Percentiles rank a stretch among this genome's conserved stretches.
phyloP scores from a whole-genome alignment of 306 rosid genomes.

The Herpetospermum pedunculosum region DNA sequence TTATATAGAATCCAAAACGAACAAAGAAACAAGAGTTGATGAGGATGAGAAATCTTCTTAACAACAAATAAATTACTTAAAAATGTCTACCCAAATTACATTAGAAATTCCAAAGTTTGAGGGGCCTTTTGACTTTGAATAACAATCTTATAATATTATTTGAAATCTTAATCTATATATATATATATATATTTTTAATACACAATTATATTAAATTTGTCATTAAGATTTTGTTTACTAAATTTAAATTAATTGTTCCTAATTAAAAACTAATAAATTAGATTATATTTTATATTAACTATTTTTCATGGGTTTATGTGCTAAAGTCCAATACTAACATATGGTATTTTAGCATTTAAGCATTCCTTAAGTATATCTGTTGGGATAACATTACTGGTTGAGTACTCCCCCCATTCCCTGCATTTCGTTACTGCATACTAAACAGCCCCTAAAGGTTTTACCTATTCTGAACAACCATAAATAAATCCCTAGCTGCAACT shows the following conservation, averaged over 20 bases:
- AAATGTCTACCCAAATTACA: not conserved
- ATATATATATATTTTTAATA: not conserved
- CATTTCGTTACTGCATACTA: not conserved
- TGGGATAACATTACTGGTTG: too few relatives aligned
- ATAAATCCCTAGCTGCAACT: not conserved
- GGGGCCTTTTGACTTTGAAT: not conserved
- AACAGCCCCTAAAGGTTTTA: not conserved
- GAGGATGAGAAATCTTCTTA: not conserved
- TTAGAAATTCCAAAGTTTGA: not conserved
- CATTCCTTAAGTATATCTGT: too few relatives aligned
- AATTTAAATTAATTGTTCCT: not conserved
- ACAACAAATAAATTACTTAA: not conserved
- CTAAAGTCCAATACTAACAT: not conserved
- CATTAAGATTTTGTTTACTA: not conserved
- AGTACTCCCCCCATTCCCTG: too few relatives aligned
- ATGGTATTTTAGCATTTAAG: too few relatives aligned
- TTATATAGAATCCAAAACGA: not conserved
- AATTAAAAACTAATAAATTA: not conserved
- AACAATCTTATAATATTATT: not conserved
- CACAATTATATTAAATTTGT: not conserved
- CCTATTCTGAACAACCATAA: not conserved
- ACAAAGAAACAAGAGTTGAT: not conserved
- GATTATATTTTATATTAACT: not conserved
- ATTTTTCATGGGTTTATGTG: not conserved
- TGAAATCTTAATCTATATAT: not conserved